Evolutionary conservation across 2,329 filamentous ascomycete species (phyloP).

Genomic region (Ceratocystis alfenasii): DNA sequence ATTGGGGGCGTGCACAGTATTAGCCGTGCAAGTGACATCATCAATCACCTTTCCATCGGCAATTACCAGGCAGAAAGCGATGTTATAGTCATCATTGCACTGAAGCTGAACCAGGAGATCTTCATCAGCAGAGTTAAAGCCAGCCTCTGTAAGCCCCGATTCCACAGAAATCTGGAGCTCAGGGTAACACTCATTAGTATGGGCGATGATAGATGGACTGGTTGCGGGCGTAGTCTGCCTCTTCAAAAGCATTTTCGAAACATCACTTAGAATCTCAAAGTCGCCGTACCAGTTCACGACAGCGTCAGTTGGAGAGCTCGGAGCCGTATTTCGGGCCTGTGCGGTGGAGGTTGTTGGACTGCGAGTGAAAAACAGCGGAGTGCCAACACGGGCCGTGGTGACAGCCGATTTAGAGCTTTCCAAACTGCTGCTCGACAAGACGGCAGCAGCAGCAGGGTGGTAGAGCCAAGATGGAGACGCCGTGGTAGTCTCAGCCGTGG

Average conservation of each 20-base stretch:
- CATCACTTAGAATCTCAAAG: neutral
- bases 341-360: neutral
- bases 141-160: constrained; percentile 10
- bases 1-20: constrained; percentile 10
- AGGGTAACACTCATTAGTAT: constrained; percentile 12
- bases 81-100: constrained; percentile 7
- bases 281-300: neutral
- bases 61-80: constrained; percentile 13
- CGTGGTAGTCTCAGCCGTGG: neutral
- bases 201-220: neutral
- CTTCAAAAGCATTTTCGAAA: neutral
- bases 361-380: constrained; percentile 10
- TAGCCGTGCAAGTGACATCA: constrained; percentile 9
- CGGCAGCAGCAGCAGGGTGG: neutral
- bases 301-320: neutral
- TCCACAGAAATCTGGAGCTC: constrained; percentile 11
- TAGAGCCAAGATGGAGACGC: neutral
- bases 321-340: neutral
- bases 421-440: neutral
- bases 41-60: constrained; percentile 11
- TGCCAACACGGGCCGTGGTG: constrained; percentile 13
- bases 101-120: constrained; percentile 3
- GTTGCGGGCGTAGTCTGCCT: neutral
- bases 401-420: neutral
- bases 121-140: constrained; percentile 9